These are phyloP conservation scores for Pachyrhizus erosus DNA, from an alignment of 306 rosid species.

Conservation along the genomic window DNA sequence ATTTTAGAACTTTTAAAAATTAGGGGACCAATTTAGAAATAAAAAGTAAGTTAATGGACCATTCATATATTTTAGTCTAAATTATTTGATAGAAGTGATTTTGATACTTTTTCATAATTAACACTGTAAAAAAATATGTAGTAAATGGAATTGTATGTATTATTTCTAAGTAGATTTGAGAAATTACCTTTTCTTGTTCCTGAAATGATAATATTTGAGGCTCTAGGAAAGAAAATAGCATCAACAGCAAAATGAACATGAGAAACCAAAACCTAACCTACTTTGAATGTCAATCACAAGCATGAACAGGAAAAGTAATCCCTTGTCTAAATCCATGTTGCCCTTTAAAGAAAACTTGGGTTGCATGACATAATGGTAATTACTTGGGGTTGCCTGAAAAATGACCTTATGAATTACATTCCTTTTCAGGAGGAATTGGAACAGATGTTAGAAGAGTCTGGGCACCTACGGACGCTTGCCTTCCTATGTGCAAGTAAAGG, in stretches of 20 bases:
- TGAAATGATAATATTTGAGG: conserved; percentile 22
- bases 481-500: conserved; percentile 93
- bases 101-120: conserved; percentile 15
- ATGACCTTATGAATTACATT: conserved; percentile 61
- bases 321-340: conserved; percentile 10
- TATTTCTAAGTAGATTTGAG: conserved; percentile 15
- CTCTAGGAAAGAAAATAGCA: conserved; percentile 5
- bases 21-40: no score
- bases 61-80: no score
- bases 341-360: conserved; percentile 2
- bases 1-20: no score
- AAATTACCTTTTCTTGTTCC: neutral
- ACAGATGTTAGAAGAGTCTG: conserved; percentile 82
- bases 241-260: conserved; percentile 19
- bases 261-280: conserved; percentile 26
- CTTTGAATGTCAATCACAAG: conserved; percentile 15
- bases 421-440: conserved; percentile 96
- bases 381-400: conserved; percentile 59
- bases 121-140: conserved; percentile 10
- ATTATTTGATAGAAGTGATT: conserved; percentile 31
- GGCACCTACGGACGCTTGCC: conserved; percentile 94
- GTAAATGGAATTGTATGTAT: neutral
- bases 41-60: no score
- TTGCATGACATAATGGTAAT: conserved; percentile 57
- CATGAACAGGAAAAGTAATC: conserved; percentile 2